These are phyloP conservation scores for Dalechampia spathulata DNA, from an alignment of 441 rosid species.

Conservation along the genomic window DNA sequence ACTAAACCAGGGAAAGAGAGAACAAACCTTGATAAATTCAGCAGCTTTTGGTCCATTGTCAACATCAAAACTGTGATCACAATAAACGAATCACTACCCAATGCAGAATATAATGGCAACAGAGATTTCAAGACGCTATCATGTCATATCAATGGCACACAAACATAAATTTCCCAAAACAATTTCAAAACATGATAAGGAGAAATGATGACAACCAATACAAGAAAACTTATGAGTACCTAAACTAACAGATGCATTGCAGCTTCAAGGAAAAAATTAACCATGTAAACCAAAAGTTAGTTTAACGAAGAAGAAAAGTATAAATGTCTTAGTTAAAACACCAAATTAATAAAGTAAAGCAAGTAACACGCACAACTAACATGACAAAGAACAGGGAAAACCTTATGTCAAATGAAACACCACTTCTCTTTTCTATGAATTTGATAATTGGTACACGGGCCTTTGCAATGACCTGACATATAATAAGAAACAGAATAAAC, in stretches of 20 bases:
- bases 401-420: constrained; percentile 80
- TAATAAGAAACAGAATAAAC: constrained; percentile 2
- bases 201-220: not conserved
- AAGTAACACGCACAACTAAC: not conserved
- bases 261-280: not conserved
- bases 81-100: not conserved
- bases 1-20: constrained; percentile 5
- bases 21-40: constrained; percentile 76
- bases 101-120: too few species aligned
- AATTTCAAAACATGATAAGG: too few species aligned
- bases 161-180: too few species aligned
- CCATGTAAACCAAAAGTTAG: not conserved
- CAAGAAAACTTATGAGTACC: too few species aligned
- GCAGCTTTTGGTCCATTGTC: constrained; percentile 94
- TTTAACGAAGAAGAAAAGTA: not conserved
- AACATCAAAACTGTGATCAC: constrained; percentile 62
- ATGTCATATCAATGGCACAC: too few species aligned
- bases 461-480: constrained; percentile 69
- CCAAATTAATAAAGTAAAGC: not conserved
- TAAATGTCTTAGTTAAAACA: not conserved
- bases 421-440: constrained; percentile 77
- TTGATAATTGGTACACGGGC: constrained; percentile 94
- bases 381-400: constrained; percentile 14
- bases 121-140: too few species aligned
- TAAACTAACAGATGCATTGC: not conserved